Base-by-base conservation (phyloP, 1,139 yeast species). In the Sugiyamaella neomexicana region DNA sequence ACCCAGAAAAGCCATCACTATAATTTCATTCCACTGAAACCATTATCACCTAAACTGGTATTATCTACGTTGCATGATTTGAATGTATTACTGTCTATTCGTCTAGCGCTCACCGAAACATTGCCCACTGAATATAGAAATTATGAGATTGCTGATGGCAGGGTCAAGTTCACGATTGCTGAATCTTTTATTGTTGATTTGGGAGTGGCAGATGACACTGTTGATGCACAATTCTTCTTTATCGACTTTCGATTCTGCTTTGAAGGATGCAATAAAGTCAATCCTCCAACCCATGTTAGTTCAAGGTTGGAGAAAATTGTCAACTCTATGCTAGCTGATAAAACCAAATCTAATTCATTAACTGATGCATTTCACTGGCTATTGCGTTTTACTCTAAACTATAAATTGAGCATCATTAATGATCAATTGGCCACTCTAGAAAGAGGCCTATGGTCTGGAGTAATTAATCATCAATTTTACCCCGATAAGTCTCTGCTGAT, bases 111-210 rank as follows among this genome's bases (percentile, higher is more conserved):
- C 58, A 79, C 81, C 20, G 71, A 68, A 51, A 76, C 80, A 43
- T 70, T 91, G 43, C 96, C 97, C 0, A 65, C 71, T 8, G 78
- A 80, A 46, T 86, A 87, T 61, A 73, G 81, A 37, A 77, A 82
- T 57, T 89, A 86, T 67, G 73, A 71, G 25, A 82, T 93, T 17
- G 76, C 77, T 55, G 85, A 91, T 68, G 99, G 98, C 4, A 75
- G 95, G 50, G 84, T 87, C 2, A 79, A 80, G 53, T 85, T 93
- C 58, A 73, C 76, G 10, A 81, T 86, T 3, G 79, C 81, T 0
- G 78, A 81, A 55, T 87, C 86, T 54, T 90, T 87, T 65, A 80
- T 82, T 60, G 81, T 86, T 10, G 84, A 86, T 42, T 71, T 89
- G 13, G 84, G 93, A 0, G 83, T 88, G 2, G 85, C 85, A 1